Evolutionary conservation across 805 yeast genomes (phyloP), one percentile per base, ranked within the genome.

Genomic region (Phaffomyces antillensis): DNA sequence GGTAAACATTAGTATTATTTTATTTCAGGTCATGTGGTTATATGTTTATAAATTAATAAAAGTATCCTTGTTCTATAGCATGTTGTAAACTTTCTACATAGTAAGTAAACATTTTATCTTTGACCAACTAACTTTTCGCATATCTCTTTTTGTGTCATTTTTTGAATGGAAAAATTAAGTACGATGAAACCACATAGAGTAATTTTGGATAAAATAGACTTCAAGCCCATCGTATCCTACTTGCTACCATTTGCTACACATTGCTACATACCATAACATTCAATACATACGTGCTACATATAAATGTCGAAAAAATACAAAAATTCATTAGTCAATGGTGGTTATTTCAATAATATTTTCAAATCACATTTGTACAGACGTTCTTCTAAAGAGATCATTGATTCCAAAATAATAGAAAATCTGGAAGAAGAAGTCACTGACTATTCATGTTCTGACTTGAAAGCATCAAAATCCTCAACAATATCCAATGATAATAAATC

Each of bases 261-360:
- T 34, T 34, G 24, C 36, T 34, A 18, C 10, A n/a, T 6, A 32
- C 16, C 16, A 10, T 20, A 16, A 28, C 15, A 31, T 13, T 15
- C n/a, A 31, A 31, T 31, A 5, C 6, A 7, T 31, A 30, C 13
- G 13, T 7, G n/a, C n/a, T 8, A 28, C 30, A 28, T 15, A 28
- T 28, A 28, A 17, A 44, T 34, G 40, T 40, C 37, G 18, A 40
- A 36, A 31, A 35, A 33, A 5, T 30, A 37, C 5, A 35, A 35
- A 36, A 34, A 30, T 12, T 11, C 39, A 11, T 28, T 10, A 16
- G 7, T 34, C 16, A 40, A 25, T 23, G 37, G 23, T n/a, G 37
- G 36, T 15, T 43, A 46, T 36, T 43, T 46, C 48, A 49, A 49
- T 35, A 40, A n/a, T 37, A 36, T 47, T 17, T 42, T 51, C 45